Percentiles rank a stretch among this genome's conserved stretches.
Conservation (phyloP, 73 alveolate genomes). For the Paraurostyla sp. region DNA sequence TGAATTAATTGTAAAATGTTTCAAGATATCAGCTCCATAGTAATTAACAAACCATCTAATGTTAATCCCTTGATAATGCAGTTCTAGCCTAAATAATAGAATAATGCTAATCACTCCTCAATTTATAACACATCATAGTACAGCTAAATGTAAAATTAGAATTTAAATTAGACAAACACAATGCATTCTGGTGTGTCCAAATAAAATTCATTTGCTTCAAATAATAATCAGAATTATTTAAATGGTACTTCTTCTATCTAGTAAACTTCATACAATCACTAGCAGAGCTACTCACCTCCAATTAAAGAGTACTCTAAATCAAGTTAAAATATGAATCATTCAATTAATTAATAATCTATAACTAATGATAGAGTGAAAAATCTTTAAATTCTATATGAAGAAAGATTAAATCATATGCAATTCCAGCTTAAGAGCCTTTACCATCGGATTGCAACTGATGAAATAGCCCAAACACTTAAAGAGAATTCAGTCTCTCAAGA, state of each 20-base stretch:
- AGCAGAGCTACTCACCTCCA: conserved; percentile 48
- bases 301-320: conserved; percentile 17
- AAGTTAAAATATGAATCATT: not conserved
- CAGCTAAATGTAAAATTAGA: too few relatives aligned
- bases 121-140: too few relatives aligned
- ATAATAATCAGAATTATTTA: too few relatives aligned
- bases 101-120: too few relatives aligned
- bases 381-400: conserved; percentile 24
- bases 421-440: not conserved
- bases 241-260: too few relatives aligned
- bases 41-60: too few relatives aligned
- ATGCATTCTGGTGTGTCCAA: too few relatives aligned
- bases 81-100: not conserved
- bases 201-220: too few relatives aligned
- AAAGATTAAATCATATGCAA: conserved; percentile 23
- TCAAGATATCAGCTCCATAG: not conserved
- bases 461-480: conserved; percentile 41
- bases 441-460: conserved; percentile 20
- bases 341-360: not conserved
- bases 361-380: conserved; percentile 5
- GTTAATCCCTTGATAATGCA: too few relatives aligned
- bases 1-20: not conserved
- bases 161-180: too few relatives aligned
- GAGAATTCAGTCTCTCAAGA: conserved; percentile 33
- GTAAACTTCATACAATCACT: too few relatives aligned